Conservation (phyloP, 345 rosid genomes). For the Euphorbia lathyris region DNA sequence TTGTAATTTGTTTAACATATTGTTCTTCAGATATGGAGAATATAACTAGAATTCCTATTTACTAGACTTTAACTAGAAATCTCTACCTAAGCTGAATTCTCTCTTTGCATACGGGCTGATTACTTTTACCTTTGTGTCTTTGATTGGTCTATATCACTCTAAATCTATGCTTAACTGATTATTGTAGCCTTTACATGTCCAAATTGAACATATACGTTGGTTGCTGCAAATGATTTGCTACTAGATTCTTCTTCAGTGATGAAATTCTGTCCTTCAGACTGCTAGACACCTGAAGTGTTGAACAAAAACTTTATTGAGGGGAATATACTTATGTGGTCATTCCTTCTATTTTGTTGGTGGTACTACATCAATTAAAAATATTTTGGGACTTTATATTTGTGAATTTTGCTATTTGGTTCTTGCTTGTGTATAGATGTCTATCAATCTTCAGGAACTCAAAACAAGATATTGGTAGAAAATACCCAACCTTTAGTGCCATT, state of each 20-base stretch:
- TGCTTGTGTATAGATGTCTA: no score
- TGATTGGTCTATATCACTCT: conserved; percentile 3
- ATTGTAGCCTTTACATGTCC: conserved; percentile 79
- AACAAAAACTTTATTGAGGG: conserved; percentile 80
- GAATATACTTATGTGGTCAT: conserved; percentile 92
- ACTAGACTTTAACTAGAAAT: no score
- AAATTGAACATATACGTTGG: conserved; percentile 71
- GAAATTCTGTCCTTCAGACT: conserved; percentile 82
- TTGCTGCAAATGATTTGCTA: conserved; percentile 92
- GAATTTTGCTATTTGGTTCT: no score
- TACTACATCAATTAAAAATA: conserved; percentile 89
- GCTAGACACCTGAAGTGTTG: conserved; percentile 87
- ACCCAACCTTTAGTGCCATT: no score
- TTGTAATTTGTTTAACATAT: no score
- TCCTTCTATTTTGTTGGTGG: conserved; percentile 95
- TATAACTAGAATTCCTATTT: no score
- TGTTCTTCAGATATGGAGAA: no score
- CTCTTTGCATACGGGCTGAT: not conserved
- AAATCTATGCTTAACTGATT: conserved; percentile 22
- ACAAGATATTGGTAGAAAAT: no score
- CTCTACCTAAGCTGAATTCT: not conserved
- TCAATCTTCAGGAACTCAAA: no score
- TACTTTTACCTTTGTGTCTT: not conserved
- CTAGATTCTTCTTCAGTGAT: conserved; percentile 68
- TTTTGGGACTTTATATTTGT: no score